A percentile compares a stretch with the other conserved stretches of the same genome.
Conservation (phyloP, 129 eudicot species). For the Deinandra increscens region DNA sequence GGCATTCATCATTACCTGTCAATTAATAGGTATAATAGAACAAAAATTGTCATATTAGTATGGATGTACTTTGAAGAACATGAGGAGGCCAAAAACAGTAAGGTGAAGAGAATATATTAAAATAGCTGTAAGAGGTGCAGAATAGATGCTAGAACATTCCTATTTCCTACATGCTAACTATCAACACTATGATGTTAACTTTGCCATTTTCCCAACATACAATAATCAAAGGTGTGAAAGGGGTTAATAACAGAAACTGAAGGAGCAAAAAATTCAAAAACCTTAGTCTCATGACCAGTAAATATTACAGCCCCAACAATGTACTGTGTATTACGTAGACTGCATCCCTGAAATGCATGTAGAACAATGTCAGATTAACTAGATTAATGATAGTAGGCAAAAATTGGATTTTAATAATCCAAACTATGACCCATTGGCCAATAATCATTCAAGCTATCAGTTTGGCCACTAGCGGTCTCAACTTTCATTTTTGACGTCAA, state of each 20-base stretch:
- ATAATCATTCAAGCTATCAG: too few relatives aligned
- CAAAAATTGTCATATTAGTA: background rate
- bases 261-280: slow-evolving; percentile 26
- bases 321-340: slow-evolving; percentile 85
- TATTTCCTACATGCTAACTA: slow-evolving; percentile 8
- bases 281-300: slow-evolving; percentile 98
- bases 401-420: too few relatives aligned
- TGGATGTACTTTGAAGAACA: slow-evolving; percentile 9
- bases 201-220: slow-evolving; percentile 9
- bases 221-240: slow-evolving; percentile 1
- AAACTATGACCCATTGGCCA: too few relatives aligned
- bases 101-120: slow-evolving; percentile 5
- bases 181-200: background rate
- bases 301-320: slow-evolving; percentile 85
- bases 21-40: background rate
- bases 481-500: too few relatives aligned
- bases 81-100: slow-evolving; percentile 1
- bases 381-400: slow-evolving; percentile 6
- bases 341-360: slow-evolving; percentile 73
- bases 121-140: background rate
- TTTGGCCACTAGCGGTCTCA: too few relatives aligned
- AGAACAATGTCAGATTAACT: slow-evolving; percentile 24
- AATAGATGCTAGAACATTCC: slow-evolving; percentile 6
- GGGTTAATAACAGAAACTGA: slow-evolving; percentile 10
- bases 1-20: slow-evolving; percentile 99